Evolutionary conservation across 2,329 filamentous ascomycete genomes (phyloP).

Genomic region (Eurotiales sp.): DNA sequence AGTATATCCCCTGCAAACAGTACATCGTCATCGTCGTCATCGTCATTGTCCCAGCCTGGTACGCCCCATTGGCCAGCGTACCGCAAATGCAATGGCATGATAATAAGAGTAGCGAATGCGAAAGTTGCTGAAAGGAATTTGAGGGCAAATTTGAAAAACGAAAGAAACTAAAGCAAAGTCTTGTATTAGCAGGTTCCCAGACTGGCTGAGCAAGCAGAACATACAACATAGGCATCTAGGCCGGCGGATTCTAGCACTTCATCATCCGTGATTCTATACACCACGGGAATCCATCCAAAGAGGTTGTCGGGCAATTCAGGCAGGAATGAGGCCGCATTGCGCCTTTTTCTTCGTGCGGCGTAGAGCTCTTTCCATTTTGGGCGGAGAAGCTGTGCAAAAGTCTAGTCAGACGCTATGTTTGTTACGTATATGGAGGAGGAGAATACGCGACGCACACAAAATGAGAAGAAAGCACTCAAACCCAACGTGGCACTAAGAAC

Average conservation of each 20-base stretch:
- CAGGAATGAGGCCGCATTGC: constrained; percentile 60
- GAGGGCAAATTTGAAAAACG: constrained; percentile 94
- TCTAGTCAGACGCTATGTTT: not conserved
- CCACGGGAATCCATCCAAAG: constrained; percentile 86
- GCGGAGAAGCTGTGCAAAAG: constrained; percentile 62
- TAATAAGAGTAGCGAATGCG: constrained; percentile 74
- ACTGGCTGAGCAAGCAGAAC: constrained; percentile 25
- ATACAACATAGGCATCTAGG: constrained; percentile 86
- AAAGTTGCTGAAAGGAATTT: constrained; percentile 76
- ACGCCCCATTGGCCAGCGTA: constrained; percentile 50
- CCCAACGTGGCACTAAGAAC: constrained; percentile 42
- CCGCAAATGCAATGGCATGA: constrained; percentile 78
- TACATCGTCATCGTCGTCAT: constrained; percentile 24
- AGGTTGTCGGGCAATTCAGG: constrained; percentile 79
- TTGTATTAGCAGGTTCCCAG: not conserved
- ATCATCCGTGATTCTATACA: constrained; percentile 82
- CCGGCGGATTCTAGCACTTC: constrained; percentile 87
- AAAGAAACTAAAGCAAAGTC: constrained; percentile 62
- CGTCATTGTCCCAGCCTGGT: constrained; percentile 34
- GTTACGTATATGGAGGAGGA: not conserved
- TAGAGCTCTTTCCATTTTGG: constrained; percentile 91
- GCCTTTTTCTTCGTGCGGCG: constrained; percentile 77
- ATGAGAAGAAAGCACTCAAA: constrained; percentile 42
- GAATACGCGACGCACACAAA: constrained; percentile 37
- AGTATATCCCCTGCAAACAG: constrained; percentile 1